Percentiles rank a stretch among this genome's conserved stretches.
Evolutionary conservation across 768 basidiomycete genomes (phyloP).

Genomic region (Cantharellus cinnabarinus): DNA sequence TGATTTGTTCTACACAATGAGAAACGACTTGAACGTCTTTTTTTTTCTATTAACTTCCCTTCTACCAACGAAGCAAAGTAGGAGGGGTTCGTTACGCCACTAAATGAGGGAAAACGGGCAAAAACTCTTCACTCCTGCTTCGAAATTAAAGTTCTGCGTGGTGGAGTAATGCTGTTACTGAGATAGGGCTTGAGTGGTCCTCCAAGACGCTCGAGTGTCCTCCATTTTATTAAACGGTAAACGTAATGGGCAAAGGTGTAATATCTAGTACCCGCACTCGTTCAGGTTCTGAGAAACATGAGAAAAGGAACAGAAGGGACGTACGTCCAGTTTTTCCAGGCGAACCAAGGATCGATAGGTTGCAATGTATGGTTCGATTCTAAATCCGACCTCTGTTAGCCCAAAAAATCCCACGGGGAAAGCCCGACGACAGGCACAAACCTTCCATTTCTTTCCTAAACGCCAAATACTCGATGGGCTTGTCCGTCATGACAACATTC

Average conservation of each 20-base stretch:
- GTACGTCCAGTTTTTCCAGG: background rate
- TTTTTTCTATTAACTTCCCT: too few relatives aligned
- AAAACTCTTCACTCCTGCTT: too few relatives aligned
- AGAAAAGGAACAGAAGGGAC: background rate
- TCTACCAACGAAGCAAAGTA: too few relatives aligned
- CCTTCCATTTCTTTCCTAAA: constrained; percentile 37
- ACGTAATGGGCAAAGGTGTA: background rate
- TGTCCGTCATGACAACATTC: constrained; percentile 59
- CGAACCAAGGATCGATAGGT: background rate
- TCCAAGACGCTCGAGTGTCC: background rate
- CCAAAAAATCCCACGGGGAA: background rate
- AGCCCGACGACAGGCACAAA: constrained; percentile 15
- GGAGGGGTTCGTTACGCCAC: too few relatives aligned
- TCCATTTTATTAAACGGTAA: background rate
- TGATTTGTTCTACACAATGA: too few relatives aligned
- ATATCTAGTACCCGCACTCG: background rate
- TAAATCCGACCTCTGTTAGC: background rate
- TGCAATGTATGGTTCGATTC: background rate
- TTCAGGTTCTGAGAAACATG: too few relatives aligned
- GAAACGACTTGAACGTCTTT: too few relatives aligned
- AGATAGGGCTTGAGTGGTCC: background rate
- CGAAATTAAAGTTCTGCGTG: background rate
- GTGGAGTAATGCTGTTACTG: background rate
- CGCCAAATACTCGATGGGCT: constrained; percentile 45
- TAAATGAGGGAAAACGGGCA: too few relatives aligned